Evolutionary conservation across 257 asterid genomes (phyloP).

Genomic region (Ligustrum vulgare): DNA sequence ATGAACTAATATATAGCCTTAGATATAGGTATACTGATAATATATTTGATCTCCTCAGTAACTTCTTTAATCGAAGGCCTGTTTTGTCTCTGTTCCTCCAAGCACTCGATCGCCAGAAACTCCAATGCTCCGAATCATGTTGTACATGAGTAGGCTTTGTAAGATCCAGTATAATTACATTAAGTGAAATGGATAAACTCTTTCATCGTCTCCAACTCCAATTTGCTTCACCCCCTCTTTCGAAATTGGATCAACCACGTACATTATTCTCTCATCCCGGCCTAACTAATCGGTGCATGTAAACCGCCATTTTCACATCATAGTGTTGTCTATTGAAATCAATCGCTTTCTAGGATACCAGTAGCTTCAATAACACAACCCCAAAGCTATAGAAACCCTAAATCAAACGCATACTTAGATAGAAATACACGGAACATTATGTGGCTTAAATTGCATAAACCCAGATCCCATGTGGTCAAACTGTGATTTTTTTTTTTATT

Average conservation of each 20-base stretch:
- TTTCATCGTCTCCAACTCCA: conserved; percentile 87
- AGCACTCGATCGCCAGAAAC: conserved; percentile 72
- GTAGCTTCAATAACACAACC: conserved; percentile 73
- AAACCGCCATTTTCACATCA: conserved; percentile 85
- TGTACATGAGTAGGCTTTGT: too few species aligned
- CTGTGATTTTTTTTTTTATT: too few species aligned
- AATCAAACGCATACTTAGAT: too few species aligned
- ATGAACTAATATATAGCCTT: too few species aligned
- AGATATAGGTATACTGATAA: conserved; percentile 44
- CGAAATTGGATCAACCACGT: conserved; percentile 39
- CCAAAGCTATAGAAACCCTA: conserved; percentile 66
- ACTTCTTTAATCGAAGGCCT: conserved; percentile 97
- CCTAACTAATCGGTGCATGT: conserved; percentile 65
- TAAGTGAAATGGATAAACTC: too few species aligned
- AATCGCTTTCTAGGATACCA: conserved; percentile 84
- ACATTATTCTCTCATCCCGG: conserved; percentile 47
- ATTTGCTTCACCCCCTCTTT: conserved; percentile 58
- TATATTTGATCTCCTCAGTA: conserved; percentile 74
- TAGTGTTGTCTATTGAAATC: conserved; percentile 66
- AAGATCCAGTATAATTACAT: too few species aligned
- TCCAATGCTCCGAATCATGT: conserved; percentile 48
- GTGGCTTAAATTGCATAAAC: too few species aligned
- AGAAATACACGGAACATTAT: too few species aligned
- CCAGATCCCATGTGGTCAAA: too few species aligned
- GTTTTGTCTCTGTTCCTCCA: conserved; percentile 79